These are phyloP conservation scores for Myriosclerotinia scirpicola DNA, from an alignment of 2,329 filamentous ascomycete genomes.

Conservation along the genomic window DNA sequence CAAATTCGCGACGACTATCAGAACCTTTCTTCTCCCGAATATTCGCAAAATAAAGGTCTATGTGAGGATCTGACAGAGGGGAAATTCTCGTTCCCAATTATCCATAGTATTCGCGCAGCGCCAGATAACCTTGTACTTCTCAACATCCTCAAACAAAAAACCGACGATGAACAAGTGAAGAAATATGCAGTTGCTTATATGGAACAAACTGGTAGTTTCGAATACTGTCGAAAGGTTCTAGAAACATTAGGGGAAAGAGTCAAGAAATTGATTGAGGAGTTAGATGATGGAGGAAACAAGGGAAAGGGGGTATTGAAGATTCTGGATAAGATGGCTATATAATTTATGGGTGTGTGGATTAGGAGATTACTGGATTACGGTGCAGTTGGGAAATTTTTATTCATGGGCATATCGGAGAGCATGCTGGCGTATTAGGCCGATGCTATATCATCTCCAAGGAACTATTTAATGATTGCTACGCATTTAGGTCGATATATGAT, in stretches of 20 bases:
- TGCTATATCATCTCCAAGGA: too few species aligned
- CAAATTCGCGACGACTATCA: slow-evolving; percentile 94
- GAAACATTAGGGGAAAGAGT: slow-evolving; percentile 63
- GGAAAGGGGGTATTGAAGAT: slow-evolving; percentile 63
- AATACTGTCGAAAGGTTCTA: slow-evolving; percentile 73
- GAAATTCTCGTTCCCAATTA: slow-evolving; percentile 95
- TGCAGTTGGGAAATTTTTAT: too few species aligned
- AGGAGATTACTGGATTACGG: too few species aligned
- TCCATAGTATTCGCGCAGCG: slow-evolving; percentile 83
- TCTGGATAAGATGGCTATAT: slow-evolving; percentile 61
- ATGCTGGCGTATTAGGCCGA: too few species aligned
- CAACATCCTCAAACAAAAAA: slow-evolving; percentile 91
- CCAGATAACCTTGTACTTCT: slow-evolving; percentile 75
- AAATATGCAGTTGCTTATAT: slow-evolving; percentile 88
- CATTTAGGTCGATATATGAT: too few species aligned
- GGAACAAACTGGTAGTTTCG: slow-evolving; percentile 85
- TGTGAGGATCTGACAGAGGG: slow-evolving; percentile 96
- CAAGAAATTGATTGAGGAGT: slow-evolving; percentile 58
- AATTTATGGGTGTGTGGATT: background rate
- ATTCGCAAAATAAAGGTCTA: slow-evolving; percentile 86
- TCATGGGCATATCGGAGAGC: too few species aligned
- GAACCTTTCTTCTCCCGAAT: slow-evolving; percentile 74
- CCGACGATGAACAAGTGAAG: slow-evolving; percentile 83
- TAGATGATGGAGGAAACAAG: slow-evolving; percentile 59
- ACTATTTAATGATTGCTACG: too few species aligned